Percentiles rank a stretch among this genome's conserved stretches.
These are phyloP conservation scores for Dothistroma septosporum DNA, from an alignment of 2,329 filamentous ascomycete species.

Conservation along the genomic window DNA sequence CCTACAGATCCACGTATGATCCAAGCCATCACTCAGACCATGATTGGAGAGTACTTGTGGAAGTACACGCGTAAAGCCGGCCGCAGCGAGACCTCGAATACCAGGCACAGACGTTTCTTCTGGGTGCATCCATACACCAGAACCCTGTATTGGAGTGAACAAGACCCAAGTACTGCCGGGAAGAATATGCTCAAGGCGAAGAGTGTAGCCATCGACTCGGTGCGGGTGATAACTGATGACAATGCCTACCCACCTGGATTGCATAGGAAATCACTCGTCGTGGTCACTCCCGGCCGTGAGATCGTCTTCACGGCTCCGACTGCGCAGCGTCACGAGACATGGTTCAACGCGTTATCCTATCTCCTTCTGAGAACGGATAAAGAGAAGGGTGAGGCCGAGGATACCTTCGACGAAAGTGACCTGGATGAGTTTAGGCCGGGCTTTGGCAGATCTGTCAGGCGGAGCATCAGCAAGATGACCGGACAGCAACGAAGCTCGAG, in stretches of 20 bases:
- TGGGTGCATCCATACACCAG: constrained; percentile 98
- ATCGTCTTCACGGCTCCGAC: constrained; percentile 95
- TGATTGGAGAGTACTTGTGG: constrained; percentile 99
- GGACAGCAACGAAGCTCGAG: constrained; percentile 52
- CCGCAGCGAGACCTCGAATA: constrained; percentile 81
- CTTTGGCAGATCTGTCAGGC: constrained; percentile 38
- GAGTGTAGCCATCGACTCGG: constrained; percentile 89
- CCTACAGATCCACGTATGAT: constrained; percentile 93
- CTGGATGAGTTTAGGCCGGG: constrained; percentile 75
- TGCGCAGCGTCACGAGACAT: constrained; percentile 91
- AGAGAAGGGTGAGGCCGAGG: constrained; percentile 46
- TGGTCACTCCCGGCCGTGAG: constrained; percentile 80
- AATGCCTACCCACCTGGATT: constrained; percentile 93
- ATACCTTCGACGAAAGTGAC: constrained; percentile 56
- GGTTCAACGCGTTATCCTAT: constrained; percentile 96
- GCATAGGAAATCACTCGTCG: constrained; percentile 87
- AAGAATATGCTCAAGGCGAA: constrained; percentile 73
- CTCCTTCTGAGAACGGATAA: constrained; percentile 69
- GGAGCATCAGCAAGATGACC: constrained; percentile 52
- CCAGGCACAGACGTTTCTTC: constrained; percentile 91
- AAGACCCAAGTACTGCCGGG: constrained; percentile 76
- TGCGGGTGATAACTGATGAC: constrained; percentile 86
- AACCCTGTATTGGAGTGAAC: constrained; percentile 93
- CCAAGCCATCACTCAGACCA: constrained; percentile 96
- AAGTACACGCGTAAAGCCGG: constrained; percentile 96